Base-by-base conservation (phyloP, 148 eudicot genomes). In the Rhododendron simsii region DNA sequence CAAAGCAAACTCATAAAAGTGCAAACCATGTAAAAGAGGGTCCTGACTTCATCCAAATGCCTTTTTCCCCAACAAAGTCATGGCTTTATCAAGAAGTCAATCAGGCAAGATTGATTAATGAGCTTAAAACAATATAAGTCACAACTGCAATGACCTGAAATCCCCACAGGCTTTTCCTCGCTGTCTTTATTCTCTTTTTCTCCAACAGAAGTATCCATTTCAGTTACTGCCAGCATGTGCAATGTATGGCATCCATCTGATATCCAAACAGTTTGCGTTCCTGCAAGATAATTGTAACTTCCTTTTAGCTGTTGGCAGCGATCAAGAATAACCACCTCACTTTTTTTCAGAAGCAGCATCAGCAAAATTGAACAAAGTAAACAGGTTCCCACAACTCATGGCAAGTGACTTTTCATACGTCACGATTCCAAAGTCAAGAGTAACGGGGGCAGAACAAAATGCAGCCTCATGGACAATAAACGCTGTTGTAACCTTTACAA, bases 211-310 rank as follows among this genome's bases (percentile, higher is more conserved):
- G 89, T 59, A 84, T 92, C 95, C 59, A 45, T 26, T 61, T 90
- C 91, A 80, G 98, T 78, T 59, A 94, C 76, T 61, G 57, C 84
- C 88, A 95, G 83, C 50, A 86, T 26, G 83, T 96, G 95, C 83
- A 91, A 90, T 37, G 96, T 90, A 91, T 92, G 81, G 57, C 84
- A 85, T 81, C 98, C 98, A 87, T 96, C 98, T 61, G 99, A 94
- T 28, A 92, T 81, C 98, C 99, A 96, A 87, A 92, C 90, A 86
- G 84, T 89, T 82, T 88, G 94, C 47, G 93, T 80, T 91, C 89
- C 99, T 96, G 96, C 89, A 93, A 86, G 57, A 76, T 41, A 83
- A 89, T 74, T 13, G 33, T 2, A 78, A 85, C 51, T 53, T 45
- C 48, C 47, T 44, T 82, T 86, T 48, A 83, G 80, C 33, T 33